Evolutionary conservation across 2,329 filamentous ascomycete genomes (phyloP), one percentile per base, ranked within the genome.

Genomic region (Alternaria ventricosa): DNA sequence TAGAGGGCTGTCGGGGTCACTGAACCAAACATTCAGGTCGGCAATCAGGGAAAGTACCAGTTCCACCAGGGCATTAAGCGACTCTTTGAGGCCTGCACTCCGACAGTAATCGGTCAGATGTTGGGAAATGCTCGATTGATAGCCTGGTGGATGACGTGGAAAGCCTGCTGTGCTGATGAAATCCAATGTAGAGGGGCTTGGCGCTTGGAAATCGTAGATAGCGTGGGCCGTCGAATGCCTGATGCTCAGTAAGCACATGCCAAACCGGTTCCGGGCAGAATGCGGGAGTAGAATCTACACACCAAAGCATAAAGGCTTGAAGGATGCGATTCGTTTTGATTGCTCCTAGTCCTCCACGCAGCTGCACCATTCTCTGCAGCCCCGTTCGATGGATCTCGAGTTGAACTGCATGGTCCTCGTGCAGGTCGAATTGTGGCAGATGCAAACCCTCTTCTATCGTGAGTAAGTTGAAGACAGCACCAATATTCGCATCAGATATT

Each of bases 261-360:
- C 71, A 77, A 68, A 58, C 71, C 69, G 47, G 28, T 71, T 71
- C 64, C 57, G 71, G 70, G 36, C 50, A 51, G 61, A 22, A 41
- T 41, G 50, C 61, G 45, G 51, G 61, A 60, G 63, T 33, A 41
- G 33, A 45, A 49, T 57, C 54, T 64, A 78, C 78, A 46, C 70
- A 80, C 78, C 78, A 80, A 67, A 80, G 75, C 72, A 80, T 79
- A 73, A 80, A 80, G 23, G 78, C 76, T 55, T 80, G 78, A 20
- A 80, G 64, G n/a, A 79, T 78, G 54, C 77, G 76, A 62, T 79
- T 80, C 20, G 76, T 77, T 43, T 69, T 71, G 41, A 80, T 75
- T 57, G 71, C 72, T 51, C 55, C 62, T 11, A 80, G 62, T 13
- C 78, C 78, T 30, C 78, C 78, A 13, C 78, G 71, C 53, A 79